These are phyloP conservation scores for Kurtzmaniella quercitrusa DNA, from an alignment of 1,139 yeast genomes.

Conservation along the genomic window DNA sequence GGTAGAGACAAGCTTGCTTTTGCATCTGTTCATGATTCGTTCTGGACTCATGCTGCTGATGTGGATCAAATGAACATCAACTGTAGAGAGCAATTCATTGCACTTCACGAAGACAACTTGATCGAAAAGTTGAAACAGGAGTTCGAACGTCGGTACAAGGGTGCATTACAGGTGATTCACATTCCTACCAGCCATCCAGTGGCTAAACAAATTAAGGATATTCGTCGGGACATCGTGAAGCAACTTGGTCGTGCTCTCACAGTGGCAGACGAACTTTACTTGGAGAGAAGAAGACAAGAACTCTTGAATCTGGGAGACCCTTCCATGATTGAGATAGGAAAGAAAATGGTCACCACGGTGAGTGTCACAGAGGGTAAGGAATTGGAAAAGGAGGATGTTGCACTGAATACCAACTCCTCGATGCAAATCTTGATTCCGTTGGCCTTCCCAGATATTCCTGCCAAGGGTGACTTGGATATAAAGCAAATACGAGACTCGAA, in stretches of 20 bases:
- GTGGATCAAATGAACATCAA: conserved; percentile 68
- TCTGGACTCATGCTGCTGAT: conserved; percentile 96
- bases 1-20: conserved; percentile 65
- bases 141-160: conserved; percentile 74
- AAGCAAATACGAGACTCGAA: conserved; percentile 63
- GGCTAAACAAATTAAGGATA: conserved; percentile 47
- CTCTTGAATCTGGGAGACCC: conserved; percentile 53
- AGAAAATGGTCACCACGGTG: conserved; percentile 67
- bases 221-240: conserved; percentile 47
- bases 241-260: conserved; percentile 57
- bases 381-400: conserved; percentile 21
- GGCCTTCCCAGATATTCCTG: conserved; percentile 69
- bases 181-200: conserved; percentile 51
- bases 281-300: conserved; percentile 63
- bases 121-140: conserved; percentile 70
- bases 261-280: conserved; percentile 65
- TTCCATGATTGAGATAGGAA: conserved; percentile 46
- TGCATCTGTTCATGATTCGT: conserved; percentile 97
- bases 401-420: conserved; percentile 22
- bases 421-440: conserved; percentile 54
- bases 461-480: conserved; percentile 83
- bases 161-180: conserved; percentile 57
- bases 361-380: conserved; percentile 51
- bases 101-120: conserved; percentile 69
- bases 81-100: conserved; percentile 76